Conservation (phyloP, 352 stramenopile genomes). For the Plasmopara viticola region DNA sequence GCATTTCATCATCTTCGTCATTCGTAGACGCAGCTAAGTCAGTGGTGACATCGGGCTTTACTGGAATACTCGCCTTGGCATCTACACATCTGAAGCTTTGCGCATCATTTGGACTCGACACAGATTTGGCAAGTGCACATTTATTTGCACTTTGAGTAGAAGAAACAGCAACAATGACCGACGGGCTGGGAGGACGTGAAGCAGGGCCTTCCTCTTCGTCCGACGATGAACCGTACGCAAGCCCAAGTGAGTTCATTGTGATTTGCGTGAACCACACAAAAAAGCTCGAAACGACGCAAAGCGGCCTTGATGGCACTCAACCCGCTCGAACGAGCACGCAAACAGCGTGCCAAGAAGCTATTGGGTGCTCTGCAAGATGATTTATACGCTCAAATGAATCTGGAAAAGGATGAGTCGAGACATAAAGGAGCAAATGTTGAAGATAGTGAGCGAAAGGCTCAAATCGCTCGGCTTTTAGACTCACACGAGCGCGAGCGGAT, state of each 20-base stretch:
- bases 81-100: slow-evolving; percentile 3
- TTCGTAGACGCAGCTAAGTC: slow-evolving; percentile 3
- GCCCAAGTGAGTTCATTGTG: slow-evolving; percentile 34
- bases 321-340: slow-evolving; percentile 40
- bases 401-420: no score
- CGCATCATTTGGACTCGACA: background rate
- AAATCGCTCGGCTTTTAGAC: slow-evolving; percentile 40
- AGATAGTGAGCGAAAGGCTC: slow-evolving; percentile 29
- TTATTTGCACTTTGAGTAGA: slow-evolving; percentile 2
- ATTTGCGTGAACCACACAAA: slow-evolving; percentile 13
- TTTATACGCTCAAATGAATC: no score
- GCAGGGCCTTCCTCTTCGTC: slow-evolving; percentile 19
- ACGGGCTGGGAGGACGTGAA: background rate
- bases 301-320: slow-evolving; percentile 17
- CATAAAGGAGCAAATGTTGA: no score
- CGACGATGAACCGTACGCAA: slow-evolving; percentile 33
- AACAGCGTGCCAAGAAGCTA: no score
- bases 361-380: no score
- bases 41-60: slow-evolving; percentile 1
- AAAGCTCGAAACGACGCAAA: slow-evolving; percentile 13
- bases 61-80: slow-evolving; percentile 4
- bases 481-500: slow-evolving; percentile 40
- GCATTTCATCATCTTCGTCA: slow-evolving; percentile 32
- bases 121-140: slow-evolving; percentile 2
- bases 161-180: background rate